Evolutionary conservation across 2,329 filamentous ascomycete genomes (phyloP), one percentile per base, ranked within the genome.

Genomic region (Trichoderma cornu-damae): DNA sequence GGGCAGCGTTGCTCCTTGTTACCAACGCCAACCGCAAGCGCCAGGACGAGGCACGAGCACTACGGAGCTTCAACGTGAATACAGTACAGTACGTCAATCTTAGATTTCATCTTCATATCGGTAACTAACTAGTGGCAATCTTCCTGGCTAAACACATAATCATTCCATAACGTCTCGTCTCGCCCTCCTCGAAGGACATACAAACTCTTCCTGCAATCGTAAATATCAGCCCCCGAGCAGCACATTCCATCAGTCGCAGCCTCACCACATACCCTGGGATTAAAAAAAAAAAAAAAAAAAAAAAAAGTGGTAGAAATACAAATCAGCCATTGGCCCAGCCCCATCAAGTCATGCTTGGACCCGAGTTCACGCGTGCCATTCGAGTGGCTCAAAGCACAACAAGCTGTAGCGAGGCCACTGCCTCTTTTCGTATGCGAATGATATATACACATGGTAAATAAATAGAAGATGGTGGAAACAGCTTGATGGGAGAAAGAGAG

Each of bases 371-470:
- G 24, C 16, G 47, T 34, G 51, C 42, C 22, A 24, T 26, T 28
- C 42, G 37, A 30, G 20, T 30, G 44, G 40, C 16, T 42, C 38
- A 44, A 47, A 47, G 37, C 30, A 55, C 51, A 43, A 12, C 14
- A 34, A 26, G 51, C 5, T n/a, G 37, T 26, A 20, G 30, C n/a
- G 22, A 54, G 51, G 16, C 51, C 30, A 34, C 30, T 7, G 51
- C 51, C 22, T 20, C n/a, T 46, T 46, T 37, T 34, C 40, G 51
- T 55, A 55, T 55, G 51, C 47, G 51, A 47, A 47, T 38, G 51
- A 30, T 55, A 55, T 55, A 55, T 55, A 47, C 42, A 54, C 42
- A 55, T 32, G 51, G 16, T 46, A 55, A 55, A 12, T 46, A 55
- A 55, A 55, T 55, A 24, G 40, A 37, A 37, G 34, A 35, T 47